These are phyloP conservation scores for Fennellomyces sp. DNA, from an alignment of 371 early-diverging fungal species.

Conservation along the genomic window DNA sequence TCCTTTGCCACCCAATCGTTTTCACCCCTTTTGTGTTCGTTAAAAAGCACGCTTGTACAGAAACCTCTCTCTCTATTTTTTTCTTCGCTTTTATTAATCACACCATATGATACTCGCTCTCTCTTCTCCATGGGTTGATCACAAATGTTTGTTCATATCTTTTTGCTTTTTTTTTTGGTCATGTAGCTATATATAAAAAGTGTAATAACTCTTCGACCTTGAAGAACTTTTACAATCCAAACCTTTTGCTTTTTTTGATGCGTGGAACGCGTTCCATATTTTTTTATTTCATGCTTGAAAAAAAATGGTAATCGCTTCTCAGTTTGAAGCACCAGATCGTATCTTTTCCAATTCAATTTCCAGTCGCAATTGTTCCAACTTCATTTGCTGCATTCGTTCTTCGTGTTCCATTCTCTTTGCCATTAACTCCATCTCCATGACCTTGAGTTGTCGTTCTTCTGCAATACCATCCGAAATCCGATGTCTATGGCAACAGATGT, in stretches of 20 bases:
- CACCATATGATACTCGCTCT: neutral
- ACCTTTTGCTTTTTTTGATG: slow-evolving; percentile 6
- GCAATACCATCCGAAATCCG: slow-evolving; percentile 10
- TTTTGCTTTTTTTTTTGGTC: neutral
- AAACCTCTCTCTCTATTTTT: neutral
- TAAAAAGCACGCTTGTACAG: neutral
- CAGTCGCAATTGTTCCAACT: slow-evolving; percentile 35
- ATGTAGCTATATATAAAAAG: neutral
- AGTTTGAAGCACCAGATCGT: neutral
- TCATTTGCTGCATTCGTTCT: slow-evolving; percentile 43
- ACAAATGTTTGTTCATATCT: slow-evolving; percentile 2
- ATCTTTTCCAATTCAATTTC: slow-evolving; percentile 39
- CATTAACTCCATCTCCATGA: slow-evolving; percentile 24
- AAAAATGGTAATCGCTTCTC: neutral
- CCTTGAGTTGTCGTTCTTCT: slow-evolving; percentile 19
- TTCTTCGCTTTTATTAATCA: neutral
- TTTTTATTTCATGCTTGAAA: neutral
- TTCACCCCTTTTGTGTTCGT: neutral
- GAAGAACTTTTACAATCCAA: slow-evolving; percentile 3
- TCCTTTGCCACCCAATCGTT: neutral
- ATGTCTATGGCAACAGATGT: neutral
- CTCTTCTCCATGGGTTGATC: neutral
- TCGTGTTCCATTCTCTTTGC: slow-evolving; percentile 40
- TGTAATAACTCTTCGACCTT: slow-evolving; percentile 1
- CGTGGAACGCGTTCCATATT: neutral